Conservation (phyloP, 1,284 basidiomycete genomes). For the Irpex sp. region DNA sequence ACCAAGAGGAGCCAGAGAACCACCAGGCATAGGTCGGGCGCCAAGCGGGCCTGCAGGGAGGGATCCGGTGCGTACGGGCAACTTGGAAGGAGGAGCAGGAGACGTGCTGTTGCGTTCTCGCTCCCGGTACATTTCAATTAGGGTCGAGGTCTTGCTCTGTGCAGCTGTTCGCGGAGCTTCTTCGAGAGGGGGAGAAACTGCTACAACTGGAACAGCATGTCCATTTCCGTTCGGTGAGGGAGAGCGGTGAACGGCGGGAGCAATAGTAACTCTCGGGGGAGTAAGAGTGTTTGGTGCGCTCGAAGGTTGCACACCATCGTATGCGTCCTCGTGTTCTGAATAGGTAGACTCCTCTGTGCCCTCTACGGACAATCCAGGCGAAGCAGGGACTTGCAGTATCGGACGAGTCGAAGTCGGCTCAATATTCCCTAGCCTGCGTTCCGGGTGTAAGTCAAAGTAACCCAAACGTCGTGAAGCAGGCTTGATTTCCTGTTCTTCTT, state of each 20-base stretch:
- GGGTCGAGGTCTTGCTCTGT: conserved; percentile 61
- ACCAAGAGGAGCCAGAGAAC: background rate
- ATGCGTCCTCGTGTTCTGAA: conserved; percentile 1
- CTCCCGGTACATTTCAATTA: conserved; percentile 82
- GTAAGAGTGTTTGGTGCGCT: background rate
- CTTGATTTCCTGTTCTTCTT: conserved; percentile 24
- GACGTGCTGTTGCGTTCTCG: conserved; percentile 41
- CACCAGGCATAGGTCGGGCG: conserved; percentile 5
- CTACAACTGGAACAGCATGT: conserved; percentile 2
- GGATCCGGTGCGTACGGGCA: conserved; percentile 30
- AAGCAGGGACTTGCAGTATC: conserved; percentile 1
- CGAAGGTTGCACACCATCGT: background rate
- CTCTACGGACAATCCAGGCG: conserved; percentile 30
- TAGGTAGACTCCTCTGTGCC: conserved; percentile 17
- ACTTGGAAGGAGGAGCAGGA: conserved; percentile 30
- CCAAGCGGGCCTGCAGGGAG: conserved; percentile 1
- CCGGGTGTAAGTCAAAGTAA: conserved; percentile 71
- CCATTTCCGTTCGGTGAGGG: background rate
- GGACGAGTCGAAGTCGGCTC: background rate
- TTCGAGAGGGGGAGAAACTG: conserved; percentile 7
- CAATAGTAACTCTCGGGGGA: background rate
- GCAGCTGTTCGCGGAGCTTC: conserved; percentile 6
- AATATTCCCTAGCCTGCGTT: conserved; percentile 31
- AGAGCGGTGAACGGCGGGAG: background rate
- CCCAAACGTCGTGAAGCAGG: conserved; percentile 37